Conservation (phyloP, 352 stramenopile species). For the Pilasporangium apinafurcum region DNA sequence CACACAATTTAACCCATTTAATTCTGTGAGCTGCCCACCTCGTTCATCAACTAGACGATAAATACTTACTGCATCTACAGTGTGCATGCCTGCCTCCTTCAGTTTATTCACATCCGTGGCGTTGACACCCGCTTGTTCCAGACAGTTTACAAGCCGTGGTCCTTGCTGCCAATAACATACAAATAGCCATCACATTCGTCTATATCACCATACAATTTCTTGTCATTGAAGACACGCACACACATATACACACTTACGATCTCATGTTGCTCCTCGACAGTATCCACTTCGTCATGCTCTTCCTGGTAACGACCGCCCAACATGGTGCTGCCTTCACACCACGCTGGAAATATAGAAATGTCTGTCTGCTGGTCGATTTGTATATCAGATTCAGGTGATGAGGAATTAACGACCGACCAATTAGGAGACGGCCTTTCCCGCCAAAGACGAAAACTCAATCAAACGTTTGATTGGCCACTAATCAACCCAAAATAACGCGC, state of each 20-base stretch:
- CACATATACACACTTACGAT: conserved; percentile 9
- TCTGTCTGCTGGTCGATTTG: no score
- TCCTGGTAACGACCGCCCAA: conserved; percentile 11
- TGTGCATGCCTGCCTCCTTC: conserved; percentile 96
- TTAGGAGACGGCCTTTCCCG: no score
- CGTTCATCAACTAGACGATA: background rate
- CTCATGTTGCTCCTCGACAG: conserved; percentile 6
- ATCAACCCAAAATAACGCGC: no score
- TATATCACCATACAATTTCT: conserved; percentile 1
- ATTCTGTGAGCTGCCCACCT: no score
- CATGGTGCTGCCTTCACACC: no score
- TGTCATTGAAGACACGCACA: background rate
- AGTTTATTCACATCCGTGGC: conserved; percentile 98
- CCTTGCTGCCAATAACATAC: conserved; percentile 41
- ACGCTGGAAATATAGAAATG: no score
- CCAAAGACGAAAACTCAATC: no score
- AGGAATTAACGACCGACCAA: no score
- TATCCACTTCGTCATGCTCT: conserved; percentile 5
- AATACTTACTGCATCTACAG: conserved; percentile 91
- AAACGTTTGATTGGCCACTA: no score
- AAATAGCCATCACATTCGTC: conserved; percentile 1
- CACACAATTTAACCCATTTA: no score
- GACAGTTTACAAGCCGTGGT: conserved; percentile 75
- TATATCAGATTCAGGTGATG: no score
- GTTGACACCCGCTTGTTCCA: conserved; percentile 97